Base-by-base conservation (phyloP, 768 basidiomycete species). In the Agaricus bisporus region DNA sequence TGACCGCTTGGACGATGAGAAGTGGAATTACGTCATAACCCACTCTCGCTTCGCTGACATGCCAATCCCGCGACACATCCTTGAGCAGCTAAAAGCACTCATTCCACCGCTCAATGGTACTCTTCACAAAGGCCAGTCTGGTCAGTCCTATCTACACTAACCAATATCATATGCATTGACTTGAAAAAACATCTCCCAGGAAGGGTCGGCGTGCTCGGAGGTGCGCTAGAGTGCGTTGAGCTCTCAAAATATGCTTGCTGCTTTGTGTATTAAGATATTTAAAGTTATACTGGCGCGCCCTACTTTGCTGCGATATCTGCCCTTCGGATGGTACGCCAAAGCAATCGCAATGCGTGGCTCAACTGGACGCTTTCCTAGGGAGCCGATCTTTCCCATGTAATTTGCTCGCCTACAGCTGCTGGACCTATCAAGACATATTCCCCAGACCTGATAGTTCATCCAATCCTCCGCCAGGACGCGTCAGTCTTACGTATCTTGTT, bases 361-460 rank as follows among this genome's bases (percentile, higher is more conserved):
- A 42, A 39, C 54, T 38, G n/a, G n/a, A 39, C 25, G 5, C 38
- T 14, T 17, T 15, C 38, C 17, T 17, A 91, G 90, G 95, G 95
- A 32, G 91, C 87, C 46, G 95, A 98, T 68, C 76, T 98, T 18
- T 94, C 95, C 20, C 97, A 98, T 76, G 91, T 98, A 55, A 95
- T 98, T 51, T 99, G 97, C 70, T 86, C 95, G 5, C 95, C 95
- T 0, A 83, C 82, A 0, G 95, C 97, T 5, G 92, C 93, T 25
- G 78, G 78, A 4, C 88, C 93, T 42, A 99, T 99, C 76, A 99
- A 99, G 71, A 87, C 90, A 0, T 99, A 98, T 67, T 95, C 91
- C 3, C 94, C 94, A 1, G 95, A 99, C 69, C 71, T 99, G 41
- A 99, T 99, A 63, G 97, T 99, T 0, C 95, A 99, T 63, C 95